phyloP scores from a whole-genome alignment of 352 stramenopile species.

The Globisporangium emineosum region DNA sequence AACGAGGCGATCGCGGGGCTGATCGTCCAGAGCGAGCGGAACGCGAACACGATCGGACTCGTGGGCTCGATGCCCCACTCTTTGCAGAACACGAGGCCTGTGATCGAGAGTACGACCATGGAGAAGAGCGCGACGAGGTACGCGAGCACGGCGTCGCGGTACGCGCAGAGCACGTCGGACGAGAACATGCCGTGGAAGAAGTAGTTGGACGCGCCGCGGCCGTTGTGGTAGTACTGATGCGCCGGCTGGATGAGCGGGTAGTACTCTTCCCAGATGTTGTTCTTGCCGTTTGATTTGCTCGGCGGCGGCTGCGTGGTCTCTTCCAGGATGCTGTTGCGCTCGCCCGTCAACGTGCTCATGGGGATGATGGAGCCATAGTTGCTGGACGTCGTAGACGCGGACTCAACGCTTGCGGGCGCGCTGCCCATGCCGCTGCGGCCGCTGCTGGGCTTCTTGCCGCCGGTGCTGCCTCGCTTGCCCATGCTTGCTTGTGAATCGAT shows the following conservation, averaged over 20 bases:
- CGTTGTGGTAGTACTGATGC: constrained; percentile 78
- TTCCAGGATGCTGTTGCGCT: background rate
- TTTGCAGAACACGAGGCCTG: constrained; percentile 81
- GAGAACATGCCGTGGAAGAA: constrained; percentile 89
- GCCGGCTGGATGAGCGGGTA: constrained; percentile 84
- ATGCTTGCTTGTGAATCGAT: constrained; percentile 17
- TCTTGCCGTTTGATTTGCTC: constrained; percentile 21
- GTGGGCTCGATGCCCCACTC: constrained; percentile 61
- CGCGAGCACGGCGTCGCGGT: constrained; percentile 77
- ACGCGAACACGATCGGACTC: constrained; percentile 51
- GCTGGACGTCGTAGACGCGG: constrained; percentile 14
- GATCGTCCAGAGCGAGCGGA: constrained; percentile 66
- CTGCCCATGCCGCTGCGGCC: constrained; percentile 27
- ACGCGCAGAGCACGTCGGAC: constrained; percentile 82
- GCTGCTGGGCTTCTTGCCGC: constrained; percentile 25
- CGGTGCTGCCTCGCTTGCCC: constrained; percentile 37
- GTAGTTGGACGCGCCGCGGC: constrained; percentile 71
- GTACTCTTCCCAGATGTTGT: constrained; percentile 87
- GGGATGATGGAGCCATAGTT: constrained; percentile 27
- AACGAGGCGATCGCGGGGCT: constrained; percentile 69
- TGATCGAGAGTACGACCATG: constrained; percentile 78
- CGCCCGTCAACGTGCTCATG: constrained; percentile 1
- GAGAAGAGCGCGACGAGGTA: constrained; percentile 77
- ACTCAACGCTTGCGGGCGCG: constrained; percentile 11
- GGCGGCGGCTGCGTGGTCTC: background rate